These are phyloP conservation scores for Penicillium canariense DNA, from an alignment of 495 filamentous ascomycete species.

Conservation along the genomic window DNA sequence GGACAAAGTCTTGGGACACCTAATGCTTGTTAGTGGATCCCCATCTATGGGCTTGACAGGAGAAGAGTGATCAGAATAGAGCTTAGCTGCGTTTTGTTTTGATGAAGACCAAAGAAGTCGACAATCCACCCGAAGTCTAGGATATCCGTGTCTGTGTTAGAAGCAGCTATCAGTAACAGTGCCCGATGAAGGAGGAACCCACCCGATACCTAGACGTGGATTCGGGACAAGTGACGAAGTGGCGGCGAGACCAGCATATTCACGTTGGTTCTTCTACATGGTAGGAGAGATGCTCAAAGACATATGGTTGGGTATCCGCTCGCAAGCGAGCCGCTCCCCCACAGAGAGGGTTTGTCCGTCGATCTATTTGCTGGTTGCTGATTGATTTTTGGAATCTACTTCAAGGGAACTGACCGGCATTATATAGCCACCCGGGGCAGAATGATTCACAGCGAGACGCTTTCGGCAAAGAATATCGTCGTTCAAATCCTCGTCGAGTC, in stretches of 20 bases:
- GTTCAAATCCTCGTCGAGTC: neutral
- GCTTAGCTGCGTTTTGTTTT: neutral
- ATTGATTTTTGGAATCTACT: neutral
- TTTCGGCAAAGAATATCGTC: slow-evolving; percentile 3
- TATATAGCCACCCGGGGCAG: slow-evolving; percentile 13
- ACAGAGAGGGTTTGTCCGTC: too few relatives aligned
- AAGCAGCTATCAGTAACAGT: neutral
- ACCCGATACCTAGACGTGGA: too few relatives aligned
- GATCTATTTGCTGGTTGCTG: neutral
- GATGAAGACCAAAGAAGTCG: neutral
- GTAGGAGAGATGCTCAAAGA: too few relatives aligned
- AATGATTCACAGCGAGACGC: neutral
- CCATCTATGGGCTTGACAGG: neutral
- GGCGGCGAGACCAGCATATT: too few relatives aligned
- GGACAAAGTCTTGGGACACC: neutral
- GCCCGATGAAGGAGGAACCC: too few relatives aligned
- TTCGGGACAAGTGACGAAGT: too few relatives aligned
- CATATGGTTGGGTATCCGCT: too few relatives aligned
- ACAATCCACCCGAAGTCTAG: too few relatives aligned
- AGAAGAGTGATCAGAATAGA: neutral
- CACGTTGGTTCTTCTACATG: too few relatives aligned
- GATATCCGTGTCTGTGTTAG: neutral
- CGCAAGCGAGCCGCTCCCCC: too few relatives aligned
- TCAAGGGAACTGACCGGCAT: neutral
- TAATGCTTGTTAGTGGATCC: neutral